A percentile compares a stretch with the other conserved stretches of the same genome.
These are phyloP conservation scores for Fraxinus anomala DNA, from an alignment of 257 asterid species.

Conservation along the genomic window DNA sequence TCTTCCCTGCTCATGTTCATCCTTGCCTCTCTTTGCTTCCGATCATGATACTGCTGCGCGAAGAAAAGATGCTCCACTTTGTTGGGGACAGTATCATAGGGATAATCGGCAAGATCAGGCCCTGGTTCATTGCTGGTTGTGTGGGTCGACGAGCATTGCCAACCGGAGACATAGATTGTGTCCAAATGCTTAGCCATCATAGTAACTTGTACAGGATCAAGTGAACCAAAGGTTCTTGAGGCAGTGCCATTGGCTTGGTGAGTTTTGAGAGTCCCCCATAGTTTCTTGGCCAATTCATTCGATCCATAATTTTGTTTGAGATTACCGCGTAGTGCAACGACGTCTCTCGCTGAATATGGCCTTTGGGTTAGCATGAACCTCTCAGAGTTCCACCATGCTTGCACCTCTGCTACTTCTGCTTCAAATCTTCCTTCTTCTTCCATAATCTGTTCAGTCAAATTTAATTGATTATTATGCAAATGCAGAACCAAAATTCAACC, in stretches of 20 bases:
- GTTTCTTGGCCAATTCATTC: slow-evolving; percentile 83
- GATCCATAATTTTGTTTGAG: slow-evolving; percentile 76
- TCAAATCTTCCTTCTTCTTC: slow-evolving; percentile 94
- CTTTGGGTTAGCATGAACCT: slow-evolving; percentile 80
- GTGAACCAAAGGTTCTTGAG: slow-evolving; percentile 89
- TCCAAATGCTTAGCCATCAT: slow-evolving; percentile 97
- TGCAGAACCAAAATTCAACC: not conserved
- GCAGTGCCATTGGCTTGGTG: slow-evolving; percentile 91
- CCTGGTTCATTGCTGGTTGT: slow-evolving; percentile 93
- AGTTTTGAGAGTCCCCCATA: slow-evolving; percentile 85
- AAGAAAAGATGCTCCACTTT: slow-evolving; percentile 90
- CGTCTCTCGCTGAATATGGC: slow-evolving; percentile 92
- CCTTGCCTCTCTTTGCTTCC: slow-evolving; percentile 89
- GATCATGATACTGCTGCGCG: slow-evolving; percentile 93
- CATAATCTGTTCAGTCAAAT: slow-evolving; percentile 62
- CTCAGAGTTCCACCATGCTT: slow-evolving; percentile 97
- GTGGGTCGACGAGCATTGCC: slow-evolving; percentile 99
- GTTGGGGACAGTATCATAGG: slow-evolving; percentile 95
- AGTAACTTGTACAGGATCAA: slow-evolving; percentile 96
- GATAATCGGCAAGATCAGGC: slow-evolving; percentile 96
- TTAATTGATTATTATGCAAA: not conserved
- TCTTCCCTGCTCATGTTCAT: slow-evolving; percentile 83
- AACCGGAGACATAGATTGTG: slow-evolving; percentile 88
- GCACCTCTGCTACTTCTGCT: slow-evolving; percentile 87
- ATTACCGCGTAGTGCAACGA: slow-evolving; percentile 81